These are phyloP conservation scores for Vickermania ingenoplastis DNA, from an alignment of 208 protist species.

Conservation along the genomic window DNA sequence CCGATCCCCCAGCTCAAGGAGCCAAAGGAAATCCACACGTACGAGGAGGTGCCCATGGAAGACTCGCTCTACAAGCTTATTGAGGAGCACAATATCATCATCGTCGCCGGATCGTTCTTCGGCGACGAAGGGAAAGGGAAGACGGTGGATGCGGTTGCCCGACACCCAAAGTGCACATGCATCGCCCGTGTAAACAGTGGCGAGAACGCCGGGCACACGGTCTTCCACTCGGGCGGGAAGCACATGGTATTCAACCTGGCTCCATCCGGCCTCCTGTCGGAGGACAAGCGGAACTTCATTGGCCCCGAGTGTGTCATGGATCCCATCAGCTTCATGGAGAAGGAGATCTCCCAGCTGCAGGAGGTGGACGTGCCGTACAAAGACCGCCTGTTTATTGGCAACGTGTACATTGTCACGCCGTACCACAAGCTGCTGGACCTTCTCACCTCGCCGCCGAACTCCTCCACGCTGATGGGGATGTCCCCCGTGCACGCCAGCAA, in stretches of 20 bases:
- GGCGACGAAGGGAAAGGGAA: conserved; percentile 91
- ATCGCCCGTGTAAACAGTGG: conserved; percentile 88
- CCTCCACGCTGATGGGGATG: conserved; percentile 89
- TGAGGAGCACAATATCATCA: conserved; percentile 74
- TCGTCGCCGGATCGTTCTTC: conserved; percentile 88
- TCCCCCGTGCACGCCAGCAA: conserved; percentile 85
- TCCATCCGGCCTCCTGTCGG: conserved; percentile 67
- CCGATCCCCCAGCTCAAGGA: conserved; percentile 70
- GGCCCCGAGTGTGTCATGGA: conserved; percentile 90
- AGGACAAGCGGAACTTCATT: conserved; percentile 74
- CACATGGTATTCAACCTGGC: conserved; percentile 90
- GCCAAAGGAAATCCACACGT: conserved; percentile 38
- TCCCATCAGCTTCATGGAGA: conserved; percentile 86
- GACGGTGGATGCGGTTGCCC: conserved; percentile 83
- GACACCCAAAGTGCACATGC: conserved; percentile 66
- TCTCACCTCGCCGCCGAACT: conserved; percentile 65
- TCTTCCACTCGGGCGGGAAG: conserved; percentile 61
- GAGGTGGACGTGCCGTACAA: conserved; percentile 69
- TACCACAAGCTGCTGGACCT: conserved; percentile 90
- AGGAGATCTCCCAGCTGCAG: conserved; percentile 77
- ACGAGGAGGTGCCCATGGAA: conserved; percentile 51
- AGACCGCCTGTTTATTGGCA: conserved; percentile 78
- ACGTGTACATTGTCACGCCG: conserved; percentile 83
- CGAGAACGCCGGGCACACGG: conserved; percentile 90
- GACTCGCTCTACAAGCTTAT: conserved; percentile 75